Evolutionary conservation across 257 asterid genomes (phyloP).

Genomic region (Ilex asprella): DNA sequence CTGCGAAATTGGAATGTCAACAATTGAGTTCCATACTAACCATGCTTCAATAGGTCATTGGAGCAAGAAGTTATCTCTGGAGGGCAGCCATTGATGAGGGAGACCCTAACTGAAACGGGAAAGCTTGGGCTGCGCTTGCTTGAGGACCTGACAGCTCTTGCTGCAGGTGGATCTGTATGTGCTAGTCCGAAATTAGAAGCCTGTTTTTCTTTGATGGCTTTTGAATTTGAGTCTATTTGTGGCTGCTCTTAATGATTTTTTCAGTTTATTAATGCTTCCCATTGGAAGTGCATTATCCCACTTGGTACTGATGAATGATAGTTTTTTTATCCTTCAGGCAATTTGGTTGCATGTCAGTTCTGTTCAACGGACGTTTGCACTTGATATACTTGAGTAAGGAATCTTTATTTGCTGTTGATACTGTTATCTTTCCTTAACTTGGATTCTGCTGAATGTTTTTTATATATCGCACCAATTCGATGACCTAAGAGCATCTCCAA

Average conservation of each 20-base stretch:
- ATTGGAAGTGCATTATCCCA: not conserved
- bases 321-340: constrained; percentile 55
- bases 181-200: constrained; percentile 17
- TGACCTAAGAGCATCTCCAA: too few relatives aligned
- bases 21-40: constrained; percentile 16
- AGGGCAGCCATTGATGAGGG: constrained; percentile 55
- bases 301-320: not conserved
- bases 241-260: not conserved
- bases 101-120: constrained; percentile 58
- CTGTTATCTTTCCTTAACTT: too few relatives aligned
- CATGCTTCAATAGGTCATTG: constrained; percentile 55
- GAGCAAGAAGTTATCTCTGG: constrained; percentile 69
- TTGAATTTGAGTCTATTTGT: constrained; percentile 8
- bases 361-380: constrained; percentile 86
- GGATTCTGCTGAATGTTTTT: too few relatives aligned
- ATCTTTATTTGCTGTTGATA: constrained; percentile 14
- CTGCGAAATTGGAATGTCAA: constrained; percentile 7
- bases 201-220: constrained; percentile 6
- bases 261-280: constrained; percentile 5
- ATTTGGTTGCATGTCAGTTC: constrained; percentile 71
- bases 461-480: too few relatives aligned
- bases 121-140: constrained; percentile 92
- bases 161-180: constrained; percentile 99
- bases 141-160: constrained; percentile 97
- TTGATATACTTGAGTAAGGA: constrained; percentile 91